These are phyloP conservation scores for Cotoneaster glaucophyllus DNA, from an alignment of 306 rosid species.

Conservation along the genomic window DNA sequence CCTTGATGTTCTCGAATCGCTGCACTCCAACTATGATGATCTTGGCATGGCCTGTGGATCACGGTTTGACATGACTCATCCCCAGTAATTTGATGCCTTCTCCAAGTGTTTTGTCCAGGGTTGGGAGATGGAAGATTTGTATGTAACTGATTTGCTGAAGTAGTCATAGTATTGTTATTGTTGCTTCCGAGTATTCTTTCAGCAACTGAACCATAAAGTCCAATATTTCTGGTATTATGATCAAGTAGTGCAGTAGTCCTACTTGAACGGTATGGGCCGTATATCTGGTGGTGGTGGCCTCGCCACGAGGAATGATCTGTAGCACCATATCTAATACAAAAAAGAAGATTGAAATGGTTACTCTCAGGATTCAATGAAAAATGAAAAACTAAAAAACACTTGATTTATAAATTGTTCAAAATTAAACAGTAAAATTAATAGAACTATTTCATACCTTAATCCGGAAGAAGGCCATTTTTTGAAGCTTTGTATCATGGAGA, in stretches of 20 bases:
- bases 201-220: conserved; percentile 19
- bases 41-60: neutral
- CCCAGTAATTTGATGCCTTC: conserved; percentile 6
- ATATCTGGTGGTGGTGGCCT: conserved; percentile 17
- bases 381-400: neutral
- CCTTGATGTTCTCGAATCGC: neutral
- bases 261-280: neutral
- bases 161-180: neutral
- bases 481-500: conserved; percentile 35
- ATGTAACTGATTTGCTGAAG: neutral
- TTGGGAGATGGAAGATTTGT: neutral
- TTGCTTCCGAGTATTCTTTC: conserved; percentile 20
- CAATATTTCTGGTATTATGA: conserved; percentile 7
- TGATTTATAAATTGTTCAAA: neutral
- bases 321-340: conserved; percentile 7
- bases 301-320: conserved; percentile 2
- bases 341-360: neutral
- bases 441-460: conserved; percentile 20
- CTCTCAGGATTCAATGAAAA: neutral
- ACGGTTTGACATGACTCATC: neutral
- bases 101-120: neutral
- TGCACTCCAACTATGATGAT: neutral
- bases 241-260: neutral
- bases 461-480: conserved; percentile 28
- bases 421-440: neutral